Base-by-base conservation (phyloP, 2,329 filamentous ascomycete species). In the Trichoderma hamatum region DNA sequence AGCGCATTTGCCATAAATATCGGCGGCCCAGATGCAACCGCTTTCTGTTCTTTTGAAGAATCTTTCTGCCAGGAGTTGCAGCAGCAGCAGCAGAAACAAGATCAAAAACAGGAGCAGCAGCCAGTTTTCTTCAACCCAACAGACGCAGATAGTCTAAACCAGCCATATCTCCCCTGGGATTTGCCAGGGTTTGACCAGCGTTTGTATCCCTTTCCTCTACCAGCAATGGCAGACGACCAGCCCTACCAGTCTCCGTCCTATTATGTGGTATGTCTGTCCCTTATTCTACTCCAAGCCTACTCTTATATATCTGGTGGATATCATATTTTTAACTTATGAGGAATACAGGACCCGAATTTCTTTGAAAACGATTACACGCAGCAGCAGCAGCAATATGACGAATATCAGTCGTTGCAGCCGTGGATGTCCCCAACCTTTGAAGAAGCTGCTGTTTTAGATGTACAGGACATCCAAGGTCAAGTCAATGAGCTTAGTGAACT, bases 211-310 rank as follows among this genome's bases (percentile, higher is more conserved):
- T 30, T 24, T 34, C 52, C 26, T 5, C 14, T 4, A 1, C 7
- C 26, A 10, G n/a, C 1, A 10, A 73, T 72, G 72, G 59, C 65
- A 0, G 69, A 71, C 9, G 63, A 73, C 10, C 59, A 70, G 0
- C 67, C 67, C 52, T 68, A 69, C 30, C 73, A 70, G 21, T 71
- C 70, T 14, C 56, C 72, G n/a, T 73, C 70, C 2, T 71, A 73
- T 58, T 68, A 63, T 13, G 70, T 73, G 55, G 72, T 73, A 69
- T 5, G 63, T 2, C 24, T 30, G 62, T 56, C 34, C 32, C 5
- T 49, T n/a, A 5, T 43, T 52, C 24, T 43, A 46, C 56, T 5
- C 16, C 9, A 5, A 1, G 3, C 14, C 36, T 49, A 61, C 51
- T 16, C 21, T 55, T 1, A n/a, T 5, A 13, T 34, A 21, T 26